Conservation (phyloP, 176 grass and related monocot species). For the Puya raimondii region DNA sequence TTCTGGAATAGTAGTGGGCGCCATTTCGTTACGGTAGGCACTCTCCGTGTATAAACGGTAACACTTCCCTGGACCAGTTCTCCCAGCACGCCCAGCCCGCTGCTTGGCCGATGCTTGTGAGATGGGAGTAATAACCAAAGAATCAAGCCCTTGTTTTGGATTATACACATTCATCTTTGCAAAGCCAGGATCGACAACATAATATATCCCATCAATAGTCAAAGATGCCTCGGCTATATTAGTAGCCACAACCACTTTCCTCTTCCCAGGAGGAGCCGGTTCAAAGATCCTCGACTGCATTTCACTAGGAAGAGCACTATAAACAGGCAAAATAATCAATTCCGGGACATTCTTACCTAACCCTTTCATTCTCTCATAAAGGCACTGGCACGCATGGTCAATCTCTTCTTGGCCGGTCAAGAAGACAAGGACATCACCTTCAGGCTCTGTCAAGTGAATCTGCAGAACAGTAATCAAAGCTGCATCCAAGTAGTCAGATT, state of each 20-base stretch:
- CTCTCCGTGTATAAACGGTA: constrained; percentile 93
- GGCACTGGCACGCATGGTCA: constrained; percentile 81
- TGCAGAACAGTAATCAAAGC: constrained; percentile 82
- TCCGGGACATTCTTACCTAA: constrained; percentile 84
- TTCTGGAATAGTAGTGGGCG: constrained; percentile 85
- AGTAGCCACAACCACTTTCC: constrained; percentile 92
- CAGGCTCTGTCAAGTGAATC: constrained; percentile 89
- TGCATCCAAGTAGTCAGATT: constrained; percentile 89
- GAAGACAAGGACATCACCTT: constrained; percentile 86
- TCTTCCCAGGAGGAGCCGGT: constrained; percentile 81
- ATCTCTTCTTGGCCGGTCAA: constrained; percentile 95
- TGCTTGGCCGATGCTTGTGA: constrained; percentile 95
- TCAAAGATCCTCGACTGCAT: constrained; percentile 98
- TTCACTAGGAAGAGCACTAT: constrained; percentile 94
- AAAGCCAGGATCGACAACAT: constrained; percentile 93
- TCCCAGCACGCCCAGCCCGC: constrained; percentile 88
- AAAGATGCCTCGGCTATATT: constrained; percentile 98
- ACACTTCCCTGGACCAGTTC: constrained; percentile 85
- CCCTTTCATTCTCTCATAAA: constrained; percentile 93
- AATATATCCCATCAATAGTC: constrained; percentile 91
- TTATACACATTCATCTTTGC: constrained; percentile 94
- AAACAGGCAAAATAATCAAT: constrained; percentile 88
- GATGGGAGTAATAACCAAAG: constrained; percentile 85
- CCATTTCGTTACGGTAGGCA: constrained; percentile 90
- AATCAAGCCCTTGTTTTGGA: constrained; percentile 87